Percentiles rank a stretch among this genome's conserved stretches.
phyloP scores from a whole-genome alignment of 495 filamentous ascomycete species.

The Tirmania nivea region DNA sequence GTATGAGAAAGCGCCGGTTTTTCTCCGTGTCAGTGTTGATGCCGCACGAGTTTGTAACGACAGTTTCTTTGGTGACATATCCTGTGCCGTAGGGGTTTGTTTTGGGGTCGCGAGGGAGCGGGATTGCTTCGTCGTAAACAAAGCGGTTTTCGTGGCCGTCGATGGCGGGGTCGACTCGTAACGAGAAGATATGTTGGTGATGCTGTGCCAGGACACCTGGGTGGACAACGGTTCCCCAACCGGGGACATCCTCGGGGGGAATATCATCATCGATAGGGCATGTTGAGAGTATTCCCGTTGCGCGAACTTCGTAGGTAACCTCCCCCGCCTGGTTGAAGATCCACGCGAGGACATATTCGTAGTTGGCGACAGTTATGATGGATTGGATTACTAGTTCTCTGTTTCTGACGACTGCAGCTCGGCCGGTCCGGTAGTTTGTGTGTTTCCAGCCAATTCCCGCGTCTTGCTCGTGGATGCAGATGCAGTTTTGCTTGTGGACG shows the following conservation, averaged over 20 bases:
- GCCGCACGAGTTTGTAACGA: conserved; percentile 37
- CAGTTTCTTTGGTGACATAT: conserved; percentile 43
- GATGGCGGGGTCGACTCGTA: conserved; percentile 64
- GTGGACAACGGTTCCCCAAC: conserved; percentile 66
- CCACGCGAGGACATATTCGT: conserved; percentile 57
- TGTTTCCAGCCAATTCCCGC: conserved; percentile 62
- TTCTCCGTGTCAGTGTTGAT: conserved; percentile 37
- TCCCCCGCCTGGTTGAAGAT: conserved; percentile 73
- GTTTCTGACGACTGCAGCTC: conserved; percentile 41
- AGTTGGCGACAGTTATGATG: conserved; percentile 42
- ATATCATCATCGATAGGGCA: conserved; percentile 52
- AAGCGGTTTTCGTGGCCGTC: conserved; percentile 53
- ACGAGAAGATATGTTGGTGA: conserved; percentile 82
- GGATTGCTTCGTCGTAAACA: conserved; percentile 47
- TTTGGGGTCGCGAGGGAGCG: conserved; percentile 28
- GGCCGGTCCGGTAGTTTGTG: conserved; percentile 54
- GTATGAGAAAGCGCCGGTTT: conserved; percentile 62
- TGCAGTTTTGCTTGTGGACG: conserved; percentile 42
- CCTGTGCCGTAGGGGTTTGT: conserved; percentile 65
- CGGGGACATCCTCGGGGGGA: conserved; percentile 11
- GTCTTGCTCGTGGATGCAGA: conserved; percentile 62
- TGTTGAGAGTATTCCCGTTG: conserved; percentile 71
- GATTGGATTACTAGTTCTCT: conserved; percentile 49
- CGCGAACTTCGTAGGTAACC: conserved; percentile 56
- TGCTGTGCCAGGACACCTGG: conserved; percentile 52